A percentile compares a stretch with the other conserved stretches of the same genome.
These are phyloP conservation scores for Taiwanofungus camphoratus DNA, from an alignment of 1,284 basidiomycete genomes.

Conservation along the genomic window DNA sequence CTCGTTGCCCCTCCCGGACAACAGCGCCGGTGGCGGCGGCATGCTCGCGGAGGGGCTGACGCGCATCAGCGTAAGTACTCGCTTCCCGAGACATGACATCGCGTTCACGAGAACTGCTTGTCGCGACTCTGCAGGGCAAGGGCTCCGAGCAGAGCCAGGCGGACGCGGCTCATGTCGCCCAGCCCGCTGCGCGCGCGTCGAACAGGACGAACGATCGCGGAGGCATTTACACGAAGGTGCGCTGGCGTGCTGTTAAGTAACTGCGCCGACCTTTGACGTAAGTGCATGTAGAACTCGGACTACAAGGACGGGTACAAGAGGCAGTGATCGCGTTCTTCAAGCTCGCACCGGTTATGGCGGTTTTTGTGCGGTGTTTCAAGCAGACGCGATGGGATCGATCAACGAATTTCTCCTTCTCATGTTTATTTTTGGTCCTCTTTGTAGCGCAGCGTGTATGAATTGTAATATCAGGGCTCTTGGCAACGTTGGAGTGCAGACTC, in stretches of 20 bases:
- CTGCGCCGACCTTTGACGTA: no score
- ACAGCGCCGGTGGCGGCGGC: not conserved
- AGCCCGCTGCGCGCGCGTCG: constrained; percentile 8
- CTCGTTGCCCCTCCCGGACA: not conserved
- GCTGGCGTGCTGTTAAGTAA: no score
- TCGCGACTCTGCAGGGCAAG: constrained; percentile 5
- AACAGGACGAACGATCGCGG: constrained; percentile 13
- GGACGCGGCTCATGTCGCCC: constrained; percentile 4
- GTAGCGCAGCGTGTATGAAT: no score
- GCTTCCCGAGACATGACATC: no score
- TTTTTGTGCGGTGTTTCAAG: no score
- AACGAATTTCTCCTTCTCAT: no score
- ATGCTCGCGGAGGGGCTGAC: not conserved
- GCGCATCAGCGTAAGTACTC: not conserved
- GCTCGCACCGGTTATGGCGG: no score
- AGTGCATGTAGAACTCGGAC: constrained; percentile 18
- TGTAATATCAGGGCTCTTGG: no score
- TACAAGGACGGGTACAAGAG: constrained; percentile 14
- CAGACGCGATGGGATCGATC: no score
- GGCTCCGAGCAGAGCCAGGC: constrained; percentile 2
- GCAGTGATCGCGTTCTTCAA: no score
- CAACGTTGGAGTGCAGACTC: no score
- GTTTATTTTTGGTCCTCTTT: no score
- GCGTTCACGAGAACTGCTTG: not conserved
- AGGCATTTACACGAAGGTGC: constrained; percentile 14